phyloP scores from a whole-genome alignment of 2,329 filamentous ascomycete genomes.

The Xylariaceae sp. region DNA sequence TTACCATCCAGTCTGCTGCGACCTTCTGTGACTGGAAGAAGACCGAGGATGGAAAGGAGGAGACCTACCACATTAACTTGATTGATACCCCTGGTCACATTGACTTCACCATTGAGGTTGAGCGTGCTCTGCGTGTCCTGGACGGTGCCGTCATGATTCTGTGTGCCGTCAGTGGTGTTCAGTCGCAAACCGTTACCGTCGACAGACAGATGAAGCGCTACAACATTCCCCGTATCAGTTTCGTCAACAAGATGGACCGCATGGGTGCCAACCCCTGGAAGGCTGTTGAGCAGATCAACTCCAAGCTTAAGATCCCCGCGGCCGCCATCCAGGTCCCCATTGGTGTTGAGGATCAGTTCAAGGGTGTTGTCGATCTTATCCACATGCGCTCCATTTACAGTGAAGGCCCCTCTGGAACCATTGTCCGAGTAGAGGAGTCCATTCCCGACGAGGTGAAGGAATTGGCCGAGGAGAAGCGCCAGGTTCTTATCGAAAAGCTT shows the following conservation, averaged over 20 bases:
- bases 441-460: slow-evolving; percentile 74
- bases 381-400: slow-evolving; percentile 92
- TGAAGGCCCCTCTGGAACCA: slow-evolving; percentile 75
- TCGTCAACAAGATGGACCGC: slow-evolving; percentile 99
- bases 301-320: slow-evolving; percentile 87
- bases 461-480: slow-evolving; percentile 76
- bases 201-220: slow-evolving; percentile 98
- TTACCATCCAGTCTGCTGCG: slow-evolving; percentile 96
- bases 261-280: slow-evolving; percentile 99
- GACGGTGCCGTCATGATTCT: slow-evolving; percentile 98
- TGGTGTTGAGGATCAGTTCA: slow-evolving; percentile 83
- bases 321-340: slow-evolving; percentile 94
- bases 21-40: slow-evolving; percentile 98
- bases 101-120: slow-evolving; percentile 98
- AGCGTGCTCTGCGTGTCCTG: slow-evolving; percentile 86
- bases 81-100: slow-evolving; percentile 99
- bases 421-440: slow-evolving; percentile 68
- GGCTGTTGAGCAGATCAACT: slow-evolving; percentile 94
- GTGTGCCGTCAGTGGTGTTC: slow-evolving; percentile 93
- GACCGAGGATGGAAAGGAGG: slow-evolving; percentile 73
- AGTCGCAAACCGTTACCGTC: slow-evolving; percentile 96
- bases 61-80: slow-evolving; percentile 95
- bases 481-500: slow-evolving; percentile 84
- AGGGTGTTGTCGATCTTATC: slow-evolving; percentile 88
- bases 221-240: slow-evolving; percentile 90